Evolutionary conservation across 768 basidiomycete genomes (phyloP), one percentile per base, ranked within the genome.

Genomic region (Xerocomellus amylosporus): DNA sequence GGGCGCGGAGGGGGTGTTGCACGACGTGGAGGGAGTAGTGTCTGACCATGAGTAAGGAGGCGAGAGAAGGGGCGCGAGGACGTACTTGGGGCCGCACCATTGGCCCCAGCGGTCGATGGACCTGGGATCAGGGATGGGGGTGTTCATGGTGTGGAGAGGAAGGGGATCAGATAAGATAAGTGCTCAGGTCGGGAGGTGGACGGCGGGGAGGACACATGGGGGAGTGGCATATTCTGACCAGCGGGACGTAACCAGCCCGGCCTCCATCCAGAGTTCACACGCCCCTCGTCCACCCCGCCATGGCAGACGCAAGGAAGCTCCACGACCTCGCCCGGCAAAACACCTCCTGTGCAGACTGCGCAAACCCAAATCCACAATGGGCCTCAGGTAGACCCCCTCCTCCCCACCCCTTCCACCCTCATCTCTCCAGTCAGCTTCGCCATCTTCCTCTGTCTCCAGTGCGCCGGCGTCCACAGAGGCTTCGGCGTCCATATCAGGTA

Each of bases 351-450:
- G 79, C 81, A 14, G 93, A 96, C 68, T 97, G 93, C 64, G 71
- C 74, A 10, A 93, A 88, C 56, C 93, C 90, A n/a, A 90, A 92
- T 65, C 94, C 94, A 0, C 94, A 96, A 68, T 98, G 94, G 94
- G 91, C 92, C n/a, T 91, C 58, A 83, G 88, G 88, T 88, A 60
- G 55, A 15, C 45, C 14, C 36, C 8, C 2, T 12, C 20, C 34
- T 10, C 4, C 2, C 8, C 12, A 14, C 26, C 31, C 20, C 38
- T 8, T 0, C 14, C 9, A 12, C 0, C 15, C 43, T 51, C 56
- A 53, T 34, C 9, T 38, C 8, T 22, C 12, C 59, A 70, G 69
- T 71, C 69, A 89, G 86, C 70, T 89, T 90, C 66, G 90, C 91
- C 36, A 79, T 93, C 53, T 95, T 96, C 68, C 81, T 98, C 52